These are phyloP conservation scores for Russula abietina DNA, from an alignment of 768 basidiomycete genomes.

Conservation along the genomic window DNA sequence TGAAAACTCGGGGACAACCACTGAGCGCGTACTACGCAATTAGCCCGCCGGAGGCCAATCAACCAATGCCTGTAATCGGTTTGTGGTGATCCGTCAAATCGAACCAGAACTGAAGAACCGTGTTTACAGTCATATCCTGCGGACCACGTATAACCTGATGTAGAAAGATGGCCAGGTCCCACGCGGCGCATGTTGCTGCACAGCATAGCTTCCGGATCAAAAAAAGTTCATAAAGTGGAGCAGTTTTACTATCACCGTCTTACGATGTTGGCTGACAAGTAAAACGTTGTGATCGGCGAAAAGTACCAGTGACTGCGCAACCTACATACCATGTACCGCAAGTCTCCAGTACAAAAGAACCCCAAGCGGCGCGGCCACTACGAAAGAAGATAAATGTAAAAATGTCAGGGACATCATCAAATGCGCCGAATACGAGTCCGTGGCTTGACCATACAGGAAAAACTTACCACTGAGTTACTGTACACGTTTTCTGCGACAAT, in stretches of 20 bases:
- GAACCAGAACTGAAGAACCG: neutral
- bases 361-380: neutral
- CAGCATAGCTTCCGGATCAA: neutral
- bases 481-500: neutral
- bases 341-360: neutral
- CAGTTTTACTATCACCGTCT: neutral
- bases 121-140: neutral
- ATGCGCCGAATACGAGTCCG: neutral
- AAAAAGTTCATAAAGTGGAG: neutral
- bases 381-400: neutral
- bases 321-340: neutral
- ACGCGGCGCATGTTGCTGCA: too few relatives aligned
- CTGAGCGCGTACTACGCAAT: neutral
- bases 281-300: slow-evolving; percentile 6
- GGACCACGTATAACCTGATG: neutral
- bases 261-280: neutral
- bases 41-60: neutral
- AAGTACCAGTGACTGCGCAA: neutral
- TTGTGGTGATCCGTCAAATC: neutral
- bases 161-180: neutral
- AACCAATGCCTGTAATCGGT: neutral
- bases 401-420: neutral
- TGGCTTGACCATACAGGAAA: neutral
- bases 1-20: neutral
- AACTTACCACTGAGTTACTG: neutral